Base-by-base conservation (phyloP, 139 green algal species). In the Gonium pectorale region DNA sequence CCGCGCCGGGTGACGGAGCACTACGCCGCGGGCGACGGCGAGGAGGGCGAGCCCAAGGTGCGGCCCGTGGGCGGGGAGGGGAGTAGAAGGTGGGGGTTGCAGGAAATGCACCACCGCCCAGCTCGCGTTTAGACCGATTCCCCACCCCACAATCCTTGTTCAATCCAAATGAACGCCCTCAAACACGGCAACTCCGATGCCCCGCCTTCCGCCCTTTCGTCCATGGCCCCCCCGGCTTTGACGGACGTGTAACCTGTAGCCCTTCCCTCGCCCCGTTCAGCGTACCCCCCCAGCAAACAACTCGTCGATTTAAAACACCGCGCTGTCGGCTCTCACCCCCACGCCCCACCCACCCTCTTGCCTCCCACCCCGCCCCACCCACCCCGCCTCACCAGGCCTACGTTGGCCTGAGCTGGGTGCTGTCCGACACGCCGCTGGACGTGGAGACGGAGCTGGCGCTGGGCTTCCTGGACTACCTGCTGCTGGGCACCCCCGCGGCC, bases 401-500 rank as follows among this genome's bases (percentile, higher is more conserved):
- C 83, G 92, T 97, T 1, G 93, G 91, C 15, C 63, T 99, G 24
- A 97, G 98, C 90, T 99, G 97, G 97, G 67, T 99, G 84, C 90
- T 99, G 59, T 89, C 91, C 15, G 95, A 98, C 54, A 90, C 96
- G 46, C 89, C 72, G 5, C 90, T 99, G 62, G 94, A 98, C 68
- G 87, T 98, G 41, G 95, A 99, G 91, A 98, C 97, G 0, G 94
- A 98, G 89, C 88, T 98, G 74, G 95, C 94, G n/a, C 89, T 98
- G 59, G 92, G 91, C 59, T 99, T 99, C 92, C 93, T 99, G 43
- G 96, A 99, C 91, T 97, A 98, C 90, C 93, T 99, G 29, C 83
- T 99, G 90, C 90, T 99, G 77, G 97, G 97, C 84, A 99, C 97
- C 17, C 72, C 86, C 51, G 96, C 96, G 2, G 87, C 96, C 2